These are phyloP conservation scores for Porcisia deanei DNA, from an alignment of 208 protist genomes.

Conservation along the genomic window DNA sequence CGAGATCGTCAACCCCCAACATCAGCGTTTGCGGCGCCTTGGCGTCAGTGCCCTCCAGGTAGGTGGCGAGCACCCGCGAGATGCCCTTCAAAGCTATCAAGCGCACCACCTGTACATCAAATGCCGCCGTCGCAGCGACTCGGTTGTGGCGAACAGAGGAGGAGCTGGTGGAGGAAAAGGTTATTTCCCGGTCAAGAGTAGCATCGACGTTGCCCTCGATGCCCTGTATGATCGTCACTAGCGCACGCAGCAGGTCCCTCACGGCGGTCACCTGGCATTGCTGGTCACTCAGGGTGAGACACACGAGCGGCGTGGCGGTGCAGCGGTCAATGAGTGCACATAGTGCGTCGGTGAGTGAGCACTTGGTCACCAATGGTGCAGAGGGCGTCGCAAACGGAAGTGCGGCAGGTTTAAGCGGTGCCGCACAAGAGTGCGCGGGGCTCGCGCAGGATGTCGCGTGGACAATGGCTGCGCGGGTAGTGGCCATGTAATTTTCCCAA, in stretches of 20 bases:
- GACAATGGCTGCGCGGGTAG: constrained; percentile 13
- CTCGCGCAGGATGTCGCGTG: not conserved
- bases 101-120: constrained; percentile 1
- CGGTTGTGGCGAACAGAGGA: not conserved
- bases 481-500: constrained; percentile 29
- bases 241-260: constrained; percentile 8
- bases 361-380: not conserved
- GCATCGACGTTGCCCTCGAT: not conserved
- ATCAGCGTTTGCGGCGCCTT: not conserved
- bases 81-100: constrained; percentile 19
- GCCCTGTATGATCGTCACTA: constrained; percentile 10
- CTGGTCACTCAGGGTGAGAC: constrained; percentile 20
- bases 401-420: not conserved
- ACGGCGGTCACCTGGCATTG: constrained; percentile 15
- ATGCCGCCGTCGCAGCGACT: not conserved
- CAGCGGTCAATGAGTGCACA: constrained; percentile 25
- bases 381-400: not conserved
- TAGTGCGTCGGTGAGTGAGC: constrained; percentile 13
- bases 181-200: not conserved
- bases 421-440: not conserved
- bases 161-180: not conserved
- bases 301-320: constrained; percentile 20
- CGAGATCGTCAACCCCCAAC: not conserved
- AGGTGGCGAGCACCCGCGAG: constrained; percentile 17
- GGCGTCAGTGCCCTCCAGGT: constrained; percentile 11